Evolutionary conservation across 495 filamentous ascomycete species (phyloP).

Genomic region (Aspergillus mulundensis): DNA sequence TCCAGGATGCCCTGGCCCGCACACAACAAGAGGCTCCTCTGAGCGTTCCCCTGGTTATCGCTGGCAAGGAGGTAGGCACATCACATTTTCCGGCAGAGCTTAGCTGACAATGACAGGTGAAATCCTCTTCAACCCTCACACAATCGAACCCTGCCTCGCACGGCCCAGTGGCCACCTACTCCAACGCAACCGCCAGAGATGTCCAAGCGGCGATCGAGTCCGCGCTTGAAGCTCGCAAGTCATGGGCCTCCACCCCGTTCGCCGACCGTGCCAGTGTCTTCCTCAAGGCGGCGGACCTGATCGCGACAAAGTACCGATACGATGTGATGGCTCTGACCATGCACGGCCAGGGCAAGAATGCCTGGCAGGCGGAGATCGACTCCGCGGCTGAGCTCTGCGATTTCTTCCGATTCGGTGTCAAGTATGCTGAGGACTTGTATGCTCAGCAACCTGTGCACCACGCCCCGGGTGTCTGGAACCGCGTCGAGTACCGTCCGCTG

Average conservation of each 20-base stretch:
- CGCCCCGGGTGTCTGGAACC: constrained; percentile 75
- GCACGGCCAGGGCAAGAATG: constrained; percentile 92
- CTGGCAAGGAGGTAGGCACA: constrained; percentile 67
- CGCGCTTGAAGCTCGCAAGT: constrained; percentile 73
- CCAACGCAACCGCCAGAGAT: constrained; percentile 66
- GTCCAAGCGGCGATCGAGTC: constrained; percentile 73
- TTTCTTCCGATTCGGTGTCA: constrained; percentile 83
- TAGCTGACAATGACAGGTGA: constrained; percentile 23
- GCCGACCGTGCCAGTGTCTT: constrained; percentile 89
- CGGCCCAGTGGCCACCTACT: constrained; percentile 71
- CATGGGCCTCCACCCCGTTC: constrained; percentile 80
- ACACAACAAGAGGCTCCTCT: constrained; percentile 58
- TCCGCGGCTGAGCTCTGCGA: constrained; percentile 87
- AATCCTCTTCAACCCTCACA: constrained; percentile 31
- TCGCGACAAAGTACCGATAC: constrained; percentile 86
- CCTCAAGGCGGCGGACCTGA: constrained; percentile 86
- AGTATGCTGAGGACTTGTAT: constrained; percentile 84
- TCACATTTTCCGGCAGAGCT: neutral
- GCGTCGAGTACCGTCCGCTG: constrained; percentile 74
- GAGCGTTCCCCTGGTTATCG: constrained; percentile 73
- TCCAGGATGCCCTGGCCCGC: constrained; percentile 63
- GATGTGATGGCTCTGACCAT: constrained; percentile 92
- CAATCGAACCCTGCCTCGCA: constrained; percentile 79
- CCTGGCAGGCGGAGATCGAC: constrained; percentile 96
- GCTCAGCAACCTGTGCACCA: constrained; percentile 77